Evolutionary conservation across 768 basidiomycete species (phyloP).

Genomic region (Lactarius deliciosus): DNA sequence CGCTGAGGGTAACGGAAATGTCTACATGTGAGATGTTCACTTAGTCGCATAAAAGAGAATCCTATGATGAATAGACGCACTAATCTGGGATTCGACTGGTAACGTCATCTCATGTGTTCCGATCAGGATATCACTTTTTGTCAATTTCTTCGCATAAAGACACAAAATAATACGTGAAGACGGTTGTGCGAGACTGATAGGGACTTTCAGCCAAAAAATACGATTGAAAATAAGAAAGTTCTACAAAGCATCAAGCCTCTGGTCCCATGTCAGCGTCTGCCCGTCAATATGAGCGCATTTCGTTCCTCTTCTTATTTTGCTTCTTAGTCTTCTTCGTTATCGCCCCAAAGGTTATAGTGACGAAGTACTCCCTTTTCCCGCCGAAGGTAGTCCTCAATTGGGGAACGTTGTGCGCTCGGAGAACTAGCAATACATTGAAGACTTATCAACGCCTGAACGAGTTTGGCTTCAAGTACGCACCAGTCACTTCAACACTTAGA

Average conservation of each 20-base stretch:
- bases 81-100: not conserved
- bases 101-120: not conserved
- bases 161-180: not conserved
- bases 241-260: not conserved
- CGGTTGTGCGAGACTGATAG: not conserved
- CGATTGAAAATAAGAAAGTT: not conserved
- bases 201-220: not conserved
- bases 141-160: not conserved
- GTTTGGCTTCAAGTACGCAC: not conserved
- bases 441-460: not conserved
- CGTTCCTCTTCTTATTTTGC: not conserved
- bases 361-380: not conserved
- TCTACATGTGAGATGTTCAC: not conserved
- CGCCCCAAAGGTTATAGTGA: not conserved
- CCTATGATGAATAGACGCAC: not conserved
- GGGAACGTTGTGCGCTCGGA: not conserved
- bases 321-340: not conserved
- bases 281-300: not conserved
- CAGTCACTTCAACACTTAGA: too few species aligned
- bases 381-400: not conserved
- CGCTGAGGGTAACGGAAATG: not conserved
- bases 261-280: not conserved
- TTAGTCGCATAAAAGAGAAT: not conserved
- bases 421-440: not conserved
- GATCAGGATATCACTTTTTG: not conserved